Percentiles rank a stretch among this genome's conserved stretches.
Evolutionary conservation across 1,139 yeast species (phyloP).

Genomic region (Debaryomycetaceae sp.): DNA sequence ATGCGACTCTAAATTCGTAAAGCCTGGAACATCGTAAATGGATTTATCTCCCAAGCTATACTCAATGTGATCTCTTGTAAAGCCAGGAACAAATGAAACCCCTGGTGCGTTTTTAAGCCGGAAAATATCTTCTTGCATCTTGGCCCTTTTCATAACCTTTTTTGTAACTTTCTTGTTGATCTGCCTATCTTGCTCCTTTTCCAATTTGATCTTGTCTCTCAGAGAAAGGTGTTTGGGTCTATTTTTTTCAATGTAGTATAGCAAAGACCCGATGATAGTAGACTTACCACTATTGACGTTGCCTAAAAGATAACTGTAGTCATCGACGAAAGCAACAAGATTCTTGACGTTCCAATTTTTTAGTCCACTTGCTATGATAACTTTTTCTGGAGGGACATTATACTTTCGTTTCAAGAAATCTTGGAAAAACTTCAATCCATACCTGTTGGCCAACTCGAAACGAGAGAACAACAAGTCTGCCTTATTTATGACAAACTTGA

Average conservation of each 20-base stretch:
- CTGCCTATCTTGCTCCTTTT: conserved; percentile 15
- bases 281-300: conserved; percentile 78
- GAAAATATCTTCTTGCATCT: conserved; percentile 13
- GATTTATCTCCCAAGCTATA: conserved; percentile 27
- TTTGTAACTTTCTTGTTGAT: conserved; percentile 8
- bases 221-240: conserved; percentile 7
- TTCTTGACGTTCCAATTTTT: conserved; percentile 50
- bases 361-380: conserved; percentile 47
- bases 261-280: conserved; percentile 51
- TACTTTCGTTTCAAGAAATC: conserved; percentile 39
- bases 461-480: conserved; percentile 49
- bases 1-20: conserved; percentile 22
- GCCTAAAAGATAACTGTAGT: conserved; percentile 60
- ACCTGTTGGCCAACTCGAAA: conserved; percentile 26
- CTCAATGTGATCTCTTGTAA: conserved; percentile 47
- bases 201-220: conserved; percentile 10
- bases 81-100: conserved; percentile 52
- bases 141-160: conserved; percentile 7
- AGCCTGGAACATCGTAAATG: conserved; percentile 59
- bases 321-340: conserved; percentile 32
- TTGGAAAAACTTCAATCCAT: conserved; percentile 43
- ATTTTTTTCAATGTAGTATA: conserved; percentile 21
- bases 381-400: conserved; percentile 42
- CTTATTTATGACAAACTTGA: conserved; percentile 56
- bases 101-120: conserved; percentile 39